A percentile compares a stretch with the other conserved stretches of the same genome.
phyloP scores from a whole-genome alignment of 2,329 filamentous ascomycete species.

The Trichoderma gracile region DNA sequence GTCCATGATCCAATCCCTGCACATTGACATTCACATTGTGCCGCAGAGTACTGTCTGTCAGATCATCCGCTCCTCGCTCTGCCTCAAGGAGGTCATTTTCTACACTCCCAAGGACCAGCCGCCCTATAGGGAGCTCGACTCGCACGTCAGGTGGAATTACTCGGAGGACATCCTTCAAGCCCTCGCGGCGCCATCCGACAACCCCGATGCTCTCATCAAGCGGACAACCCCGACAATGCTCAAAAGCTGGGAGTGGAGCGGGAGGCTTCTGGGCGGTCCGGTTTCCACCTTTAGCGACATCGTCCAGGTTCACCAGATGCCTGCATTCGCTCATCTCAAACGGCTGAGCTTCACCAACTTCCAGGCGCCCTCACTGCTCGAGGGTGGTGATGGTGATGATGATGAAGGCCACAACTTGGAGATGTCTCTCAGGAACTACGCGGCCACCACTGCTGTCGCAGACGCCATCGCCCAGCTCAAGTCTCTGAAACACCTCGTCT shows the following conservation, averaged over 20 bases:
- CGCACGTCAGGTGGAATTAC: slow-evolving; percentile 68
- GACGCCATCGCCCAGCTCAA: slow-evolving; percentile 51
- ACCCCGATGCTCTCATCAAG: slow-evolving; percentile 39
- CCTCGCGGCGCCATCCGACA: slow-evolving; percentile 54
- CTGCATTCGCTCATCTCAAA: slow-evolving; percentile 57
- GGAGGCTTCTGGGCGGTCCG: slow-evolving; percentile 51
- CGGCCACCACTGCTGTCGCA: slow-evolving; percentile 43
- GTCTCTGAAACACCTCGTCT: slow-evolving; percentile 64
- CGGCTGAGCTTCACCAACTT: slow-evolving; percentile 65
- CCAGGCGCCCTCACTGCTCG: slow-evolving; percentile 53
- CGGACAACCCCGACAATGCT: slow-evolving; percentile 40
- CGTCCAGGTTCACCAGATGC: slow-evolving; percentile 52
- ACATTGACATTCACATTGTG: slow-evolving; percentile 69
- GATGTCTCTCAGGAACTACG: slow-evolving; percentile 45
- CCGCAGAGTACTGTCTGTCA: slow-evolving; percentile 45
- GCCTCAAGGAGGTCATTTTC: slow-evolving; percentile 69
- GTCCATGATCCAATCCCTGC: slow-evolving; percentile 68
- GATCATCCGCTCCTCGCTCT: slow-evolving; percentile 65
- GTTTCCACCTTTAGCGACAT: slow-evolving; percentile 53
- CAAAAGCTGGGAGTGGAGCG: slow-evolving; percentile 63
- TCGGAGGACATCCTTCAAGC: slow-evolving; percentile 64
- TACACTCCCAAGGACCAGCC: slow-evolving; percentile 69
- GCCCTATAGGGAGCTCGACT: slow-evolving; percentile 61
- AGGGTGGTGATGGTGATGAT: slow-evolving; percentile 39
- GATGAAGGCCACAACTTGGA: slow-evolving; percentile 35